phyloP scores from a whole-genome alignment of 2,329 filamentous ascomycete species.

The Ceratocystis cacaofunesta region DNA sequence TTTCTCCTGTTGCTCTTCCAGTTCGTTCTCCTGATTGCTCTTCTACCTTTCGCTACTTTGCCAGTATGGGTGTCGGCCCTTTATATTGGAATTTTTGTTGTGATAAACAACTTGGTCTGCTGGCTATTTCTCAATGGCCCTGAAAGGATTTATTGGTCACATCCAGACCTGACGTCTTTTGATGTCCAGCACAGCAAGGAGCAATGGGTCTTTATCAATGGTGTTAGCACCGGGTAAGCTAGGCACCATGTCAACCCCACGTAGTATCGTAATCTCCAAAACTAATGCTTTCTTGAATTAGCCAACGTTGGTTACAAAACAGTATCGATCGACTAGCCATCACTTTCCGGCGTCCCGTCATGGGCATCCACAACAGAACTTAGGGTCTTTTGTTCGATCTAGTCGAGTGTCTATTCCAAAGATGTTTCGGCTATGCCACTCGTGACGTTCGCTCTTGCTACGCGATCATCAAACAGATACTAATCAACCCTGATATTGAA shows the following conservation, averaged over 20 bases:
- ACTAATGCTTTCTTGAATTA: conserved; percentile 20
- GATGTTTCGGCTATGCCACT: conserved; percentile 59
- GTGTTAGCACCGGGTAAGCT: conserved; percentile 47
- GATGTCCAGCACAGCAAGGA: conserved; percentile 42
- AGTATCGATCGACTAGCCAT: conserved; percentile 57
- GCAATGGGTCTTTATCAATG: conserved; percentile 70
- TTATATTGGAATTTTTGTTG: conserved; percentile 31
- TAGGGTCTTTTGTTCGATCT: conserved; percentile 62
- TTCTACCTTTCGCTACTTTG: conserved; percentile 32
- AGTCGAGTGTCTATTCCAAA: conserved; percentile 61
- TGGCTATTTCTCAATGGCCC: conserved; percentile 36
- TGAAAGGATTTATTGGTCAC: conserved; percentile 34
- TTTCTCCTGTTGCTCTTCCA: conserved; percentile 44
- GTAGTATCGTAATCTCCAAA: conserved; percentile 6
- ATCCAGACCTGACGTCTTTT: conserved; percentile 36
- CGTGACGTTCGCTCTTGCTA: conserved; percentile 50
- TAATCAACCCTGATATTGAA: conserved; percentile 45
- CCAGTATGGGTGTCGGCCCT: conserved; percentile 34
- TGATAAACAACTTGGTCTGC: conserved; percentile 38
- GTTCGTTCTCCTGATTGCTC: conserved; percentile 43
- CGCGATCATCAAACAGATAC: conserved; percentile 43
- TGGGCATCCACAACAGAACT: conserved; percentile 63
- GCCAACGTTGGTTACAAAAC: conserved; percentile 50
- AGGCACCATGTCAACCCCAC: background rate
- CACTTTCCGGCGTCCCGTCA: conserved; percentile 56